Evolutionary conservation across 1,284 basidiomycete genomes (phyloP).

Genomic region (Takashimella koratensis): DNA sequence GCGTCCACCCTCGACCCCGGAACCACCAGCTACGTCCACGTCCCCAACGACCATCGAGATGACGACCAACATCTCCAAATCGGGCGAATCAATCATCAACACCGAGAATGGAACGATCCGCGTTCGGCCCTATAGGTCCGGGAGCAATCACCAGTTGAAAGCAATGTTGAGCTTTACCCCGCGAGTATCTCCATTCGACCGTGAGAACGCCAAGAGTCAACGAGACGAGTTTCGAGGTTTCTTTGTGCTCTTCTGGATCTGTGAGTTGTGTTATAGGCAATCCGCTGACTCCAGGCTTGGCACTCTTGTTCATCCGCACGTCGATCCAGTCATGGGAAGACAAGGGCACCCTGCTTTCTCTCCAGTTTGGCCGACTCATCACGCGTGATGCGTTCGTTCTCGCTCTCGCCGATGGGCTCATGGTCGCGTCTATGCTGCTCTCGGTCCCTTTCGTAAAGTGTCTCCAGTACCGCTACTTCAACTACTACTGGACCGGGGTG

Average conservation of each 20-base stretch:
- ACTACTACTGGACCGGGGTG: slow-evolving; percentile 69
- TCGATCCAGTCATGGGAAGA: slow-evolving; percentile 70
- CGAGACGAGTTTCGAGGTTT: slow-evolving; percentile 89
- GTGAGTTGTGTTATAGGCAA: slow-evolving; percentile 25
- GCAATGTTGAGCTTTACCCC: slow-evolving; percentile 79
- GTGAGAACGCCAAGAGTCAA: slow-evolving; percentile 65
- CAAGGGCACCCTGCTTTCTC: slow-evolving; percentile 71
- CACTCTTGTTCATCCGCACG: slow-evolving; percentile 71
- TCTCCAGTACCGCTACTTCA: slow-evolving; percentile 70
- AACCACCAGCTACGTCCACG: slow-evolving; percentile 1
- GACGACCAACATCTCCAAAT: slow-evolving; percentile 18
- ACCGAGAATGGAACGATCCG: slow-evolving; percentile 38
- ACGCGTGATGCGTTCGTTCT: slow-evolving; percentile 79
- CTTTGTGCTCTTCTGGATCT: slow-evolving; percentile 82
- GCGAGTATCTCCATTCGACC: slow-evolving; percentile 78
- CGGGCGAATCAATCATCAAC: slow-evolving; percentile 29
- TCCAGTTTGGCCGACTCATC: slow-evolving; percentile 82
- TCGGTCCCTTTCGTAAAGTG: slow-evolving; percentile 78
- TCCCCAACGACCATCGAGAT: slow-evolving; percentile 18
- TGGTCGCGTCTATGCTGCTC: slow-evolving; percentile 71
- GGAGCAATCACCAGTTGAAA: slow-evolving; percentile 41
- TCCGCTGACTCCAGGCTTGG: slow-evolving; percentile 60
- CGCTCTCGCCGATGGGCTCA: slow-evolving; percentile 75
- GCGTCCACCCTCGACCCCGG: slow-evolving; percentile 1
- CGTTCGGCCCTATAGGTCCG: slow-evolving; percentile 43